These are phyloP conservation scores for Neofusicoccum sp. DNA, from an alignment of 2,329 filamentous ascomycete genomes.

Conservation along the genomic window DNA sequence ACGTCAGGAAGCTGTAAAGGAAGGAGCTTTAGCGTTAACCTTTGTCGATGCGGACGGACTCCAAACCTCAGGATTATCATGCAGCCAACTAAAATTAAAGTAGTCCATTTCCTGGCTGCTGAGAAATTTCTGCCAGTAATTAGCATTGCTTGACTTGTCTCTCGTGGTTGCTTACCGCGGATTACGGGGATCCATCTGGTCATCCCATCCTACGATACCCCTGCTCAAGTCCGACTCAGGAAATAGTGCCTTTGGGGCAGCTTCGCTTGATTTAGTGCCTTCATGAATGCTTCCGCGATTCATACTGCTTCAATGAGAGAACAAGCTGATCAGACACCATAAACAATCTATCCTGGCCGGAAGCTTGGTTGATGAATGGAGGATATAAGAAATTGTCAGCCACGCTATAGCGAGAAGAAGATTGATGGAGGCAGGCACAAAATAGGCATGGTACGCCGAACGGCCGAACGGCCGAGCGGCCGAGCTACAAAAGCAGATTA, in stretches of 20 bases:
- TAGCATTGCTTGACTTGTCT: neutral
- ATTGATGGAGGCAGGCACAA: neutral
- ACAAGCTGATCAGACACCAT: no score
- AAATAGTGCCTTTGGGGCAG: slow-evolving; percentile 30
- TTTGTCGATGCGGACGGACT: neutral
- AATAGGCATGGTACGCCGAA: neutral
- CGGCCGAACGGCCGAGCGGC: slow-evolving; percentile 16
- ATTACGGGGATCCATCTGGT: slow-evolving; percentile 36
- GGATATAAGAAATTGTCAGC: no score
- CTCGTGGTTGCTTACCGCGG: slow-evolving; percentile 26
- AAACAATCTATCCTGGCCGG: no score
- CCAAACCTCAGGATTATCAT: slow-evolving; percentile 34
- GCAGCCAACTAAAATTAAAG: slow-evolving; percentile 31
- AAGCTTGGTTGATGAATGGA: no score
- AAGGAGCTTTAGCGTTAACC: neutral
- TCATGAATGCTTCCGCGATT: neutral
- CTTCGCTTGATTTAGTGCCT: slow-evolving; percentile 22
- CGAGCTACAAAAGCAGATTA: neutral
- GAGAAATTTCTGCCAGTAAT: slow-evolving; percentile 32
- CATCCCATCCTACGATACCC: slow-evolving; percentile 40
- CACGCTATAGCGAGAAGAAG: no score
- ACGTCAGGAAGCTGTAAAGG: slow-evolving; percentile 33
- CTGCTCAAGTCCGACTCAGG: slow-evolving; percentile 37
- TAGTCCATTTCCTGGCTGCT: slow-evolving; percentile 31
- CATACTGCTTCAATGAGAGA: neutral